A percentile compares a stretch with the other conserved stretches of the same genome.
phyloP scores from a whole-genome alignment of 345 rosid species.

The Gossypioides kirkii region DNA sequence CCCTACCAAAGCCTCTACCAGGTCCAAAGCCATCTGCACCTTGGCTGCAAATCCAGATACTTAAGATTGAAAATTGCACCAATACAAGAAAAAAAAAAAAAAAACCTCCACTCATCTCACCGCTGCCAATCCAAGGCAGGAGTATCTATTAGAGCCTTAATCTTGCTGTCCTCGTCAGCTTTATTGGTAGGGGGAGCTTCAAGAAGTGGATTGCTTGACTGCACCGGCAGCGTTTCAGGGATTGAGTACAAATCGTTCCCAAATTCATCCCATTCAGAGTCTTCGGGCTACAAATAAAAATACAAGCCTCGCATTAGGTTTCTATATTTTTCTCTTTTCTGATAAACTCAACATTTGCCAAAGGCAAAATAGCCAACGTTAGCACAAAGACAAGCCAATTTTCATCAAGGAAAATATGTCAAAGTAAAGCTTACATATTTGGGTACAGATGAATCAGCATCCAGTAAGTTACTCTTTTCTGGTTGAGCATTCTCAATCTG shows the following conservation, averaged over 20 bases:
- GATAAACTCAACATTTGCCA: background rate
- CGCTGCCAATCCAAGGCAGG: conserved; percentile 99
- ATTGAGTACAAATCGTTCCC: conserved; percentile 91
- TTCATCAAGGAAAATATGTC: background rate
- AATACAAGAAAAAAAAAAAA: conserved; percentile 6
- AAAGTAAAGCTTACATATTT: conserved; percentile 51
- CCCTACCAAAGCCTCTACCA: conserved; percentile 97
- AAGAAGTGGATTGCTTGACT: conserved; percentile 39
- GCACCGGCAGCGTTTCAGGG: conserved; percentile 58
- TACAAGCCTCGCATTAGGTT: conserved; percentile 3
- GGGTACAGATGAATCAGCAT: conserved; percentile 45
- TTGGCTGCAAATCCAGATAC: conserved; percentile 50
- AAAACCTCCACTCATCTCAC: conserved; percentile 38
- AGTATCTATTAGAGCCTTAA: conserved; percentile 85
- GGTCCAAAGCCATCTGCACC: conserved; percentile 75
- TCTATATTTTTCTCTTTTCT: background rate
- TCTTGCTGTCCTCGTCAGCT: conserved; percentile 93
- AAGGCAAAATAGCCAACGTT: background rate
- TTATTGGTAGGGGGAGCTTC: conserved; percentile 57
- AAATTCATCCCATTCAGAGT: conserved; percentile 90
- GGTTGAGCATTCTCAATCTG: conserved; percentile 44
- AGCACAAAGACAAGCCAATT: background rate
- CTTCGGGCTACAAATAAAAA: conserved; percentile 50
- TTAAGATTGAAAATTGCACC: background rate
- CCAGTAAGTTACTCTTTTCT: conserved; percentile 44